phyloP scores from a whole-genome alignment of 306 rosid genomes.

The Corylus avellana region DNA sequence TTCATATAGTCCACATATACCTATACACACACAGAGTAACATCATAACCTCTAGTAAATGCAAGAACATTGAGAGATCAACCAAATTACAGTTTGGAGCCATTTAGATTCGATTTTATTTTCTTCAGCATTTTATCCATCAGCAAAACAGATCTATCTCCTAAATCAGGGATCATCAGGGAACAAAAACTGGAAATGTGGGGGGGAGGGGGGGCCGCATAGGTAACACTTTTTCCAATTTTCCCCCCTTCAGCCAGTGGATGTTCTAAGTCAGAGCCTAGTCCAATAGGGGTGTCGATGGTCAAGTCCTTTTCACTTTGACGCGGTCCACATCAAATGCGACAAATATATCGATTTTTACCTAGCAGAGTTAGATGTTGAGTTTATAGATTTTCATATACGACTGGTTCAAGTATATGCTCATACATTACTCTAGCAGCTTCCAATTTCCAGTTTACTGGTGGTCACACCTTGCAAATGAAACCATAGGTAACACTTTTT shows the following conservation, averaged over 20 bases:
- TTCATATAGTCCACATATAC: conserved; percentile 90
- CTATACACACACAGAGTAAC: conserved; percentile 44
- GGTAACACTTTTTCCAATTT: too few species aligned
- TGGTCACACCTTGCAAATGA: too few species aligned
- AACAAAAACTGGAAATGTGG: too few species aligned
- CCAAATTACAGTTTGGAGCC: conserved; percentile 2
- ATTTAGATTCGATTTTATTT: neutral
- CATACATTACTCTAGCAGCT: neutral
- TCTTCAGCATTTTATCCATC: neutral
- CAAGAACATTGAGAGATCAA: neutral
- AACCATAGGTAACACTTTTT: neutral
- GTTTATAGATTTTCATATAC: neutral
- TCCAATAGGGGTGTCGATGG: neutral
- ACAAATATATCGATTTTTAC: too few species aligned
- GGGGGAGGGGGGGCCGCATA: too few species aligned
- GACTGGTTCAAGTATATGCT: neutral
- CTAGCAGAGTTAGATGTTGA: neutral
- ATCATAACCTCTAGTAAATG: conserved; percentile 26
- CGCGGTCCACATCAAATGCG: neutral
- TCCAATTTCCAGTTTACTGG: neutral
- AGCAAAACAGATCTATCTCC: neutral
- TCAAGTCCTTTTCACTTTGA: neutral
- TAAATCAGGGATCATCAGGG: neutral
- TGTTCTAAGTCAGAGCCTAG: neutral
- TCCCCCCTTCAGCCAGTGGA: too few species aligned